Conservation (phyloP, 2,329 filamentous ascomycete species). For the Fusarium vanettenii region DNA sequence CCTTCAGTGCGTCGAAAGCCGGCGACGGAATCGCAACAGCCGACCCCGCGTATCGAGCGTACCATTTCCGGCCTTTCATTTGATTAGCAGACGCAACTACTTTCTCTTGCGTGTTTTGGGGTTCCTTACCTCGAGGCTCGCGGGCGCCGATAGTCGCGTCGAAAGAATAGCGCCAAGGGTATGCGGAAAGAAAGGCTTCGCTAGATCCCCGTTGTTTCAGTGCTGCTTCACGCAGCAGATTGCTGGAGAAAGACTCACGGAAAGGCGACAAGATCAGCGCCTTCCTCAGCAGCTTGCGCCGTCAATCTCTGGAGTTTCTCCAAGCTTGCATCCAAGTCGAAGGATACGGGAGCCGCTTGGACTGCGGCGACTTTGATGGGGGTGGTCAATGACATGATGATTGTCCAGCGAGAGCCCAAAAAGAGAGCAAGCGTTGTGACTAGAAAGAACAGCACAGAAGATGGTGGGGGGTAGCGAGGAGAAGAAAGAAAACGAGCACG, state of each 20-base stretch:
- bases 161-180: neutral
- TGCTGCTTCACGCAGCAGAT: neutral
- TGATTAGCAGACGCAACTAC: neutral
- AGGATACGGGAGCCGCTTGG: neutral
- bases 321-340: neutral
- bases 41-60: neutral
- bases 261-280: neutral
- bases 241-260: neutral
- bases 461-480: neutral
- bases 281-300: neutral
- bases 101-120: neutral
- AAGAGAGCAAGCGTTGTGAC: neutral
- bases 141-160: neutral
- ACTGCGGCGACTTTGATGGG: neutral
- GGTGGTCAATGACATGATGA: neutral
- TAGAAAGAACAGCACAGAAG: neutral
- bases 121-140: neutral
- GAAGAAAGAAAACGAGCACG: neutral
- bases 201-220: neutral
- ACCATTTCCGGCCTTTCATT: neutral
- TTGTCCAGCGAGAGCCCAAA: neutral
- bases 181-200: neutral
- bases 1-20: neutral
- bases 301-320: neutral
- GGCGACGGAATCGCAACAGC: neutral